Evolutionary conservation across 768 basidiomycete species (phyloP).

Genomic region (Tricholoma sp.): DNA sequence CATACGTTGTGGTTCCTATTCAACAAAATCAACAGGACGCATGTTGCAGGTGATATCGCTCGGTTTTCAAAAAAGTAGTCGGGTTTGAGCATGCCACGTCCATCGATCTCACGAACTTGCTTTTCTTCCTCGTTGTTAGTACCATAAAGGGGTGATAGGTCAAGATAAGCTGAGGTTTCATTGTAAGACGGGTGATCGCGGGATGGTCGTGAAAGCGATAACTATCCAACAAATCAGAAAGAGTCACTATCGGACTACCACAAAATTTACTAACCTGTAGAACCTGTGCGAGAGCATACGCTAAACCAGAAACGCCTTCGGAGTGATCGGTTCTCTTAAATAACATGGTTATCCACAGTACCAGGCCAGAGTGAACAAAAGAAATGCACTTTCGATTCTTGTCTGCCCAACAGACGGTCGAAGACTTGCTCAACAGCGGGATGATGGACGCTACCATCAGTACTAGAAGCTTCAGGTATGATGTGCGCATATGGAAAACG

Average conservation of each 20-base stretch:
- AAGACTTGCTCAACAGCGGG: constrained; percentile 3
- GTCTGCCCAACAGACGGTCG: constrained; percentile 2
- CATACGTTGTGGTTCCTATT: neutral
- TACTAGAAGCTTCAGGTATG: neutral
- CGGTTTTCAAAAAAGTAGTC: constrained; percentile 14
- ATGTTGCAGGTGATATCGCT: neutral
- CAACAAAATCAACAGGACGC: neutral
- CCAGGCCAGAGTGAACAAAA: neutral
- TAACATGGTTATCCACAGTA: neutral
- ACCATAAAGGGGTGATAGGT: constrained; percentile 20
- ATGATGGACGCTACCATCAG: neutral
- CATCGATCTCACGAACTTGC: constrained; percentile 15
- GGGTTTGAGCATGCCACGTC: constrained; percentile 17
- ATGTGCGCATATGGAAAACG: neutral
- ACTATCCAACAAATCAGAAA: neutral
- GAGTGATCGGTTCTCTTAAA: constrained; percentile 3
- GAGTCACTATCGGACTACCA: neutral
- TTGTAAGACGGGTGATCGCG: neutral
- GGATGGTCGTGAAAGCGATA: constrained; percentile 9
- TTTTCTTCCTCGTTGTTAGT: constrained; percentile 9
- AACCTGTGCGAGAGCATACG: constrained; percentile 5
- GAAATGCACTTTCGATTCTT: neutral
- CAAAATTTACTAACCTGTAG: constrained; percentile 8
- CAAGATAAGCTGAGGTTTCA: constrained; percentile 13
- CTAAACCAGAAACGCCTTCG: constrained; percentile 11